Percentiles rank a stretch among this genome's conserved stretches.
These are phyloP conservation scores for Lepidium africanum DNA, from an alignment of 345 rosid genomes.

Conservation along the genomic window DNA sequence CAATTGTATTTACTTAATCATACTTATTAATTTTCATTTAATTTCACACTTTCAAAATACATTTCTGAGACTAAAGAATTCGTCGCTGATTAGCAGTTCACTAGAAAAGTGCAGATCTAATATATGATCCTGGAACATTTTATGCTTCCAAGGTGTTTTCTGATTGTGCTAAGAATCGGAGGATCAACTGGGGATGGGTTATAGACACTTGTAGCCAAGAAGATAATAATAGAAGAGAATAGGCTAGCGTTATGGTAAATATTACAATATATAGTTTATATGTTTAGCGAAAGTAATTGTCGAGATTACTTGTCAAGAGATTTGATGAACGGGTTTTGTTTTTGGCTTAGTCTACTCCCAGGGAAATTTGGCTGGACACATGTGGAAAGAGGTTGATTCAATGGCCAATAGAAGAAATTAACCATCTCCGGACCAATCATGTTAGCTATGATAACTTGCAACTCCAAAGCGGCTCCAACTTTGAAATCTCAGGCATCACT, in stretches of 20 bases:
- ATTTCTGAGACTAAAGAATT: slow-evolving; percentile 31
- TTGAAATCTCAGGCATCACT: slow-evolving; percentile 43
- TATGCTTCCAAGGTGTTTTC: slow-evolving; percentile 63
- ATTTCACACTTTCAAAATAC: too few relatives aligned
- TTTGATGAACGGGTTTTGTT: neutral
- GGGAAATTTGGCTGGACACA: slow-evolving; percentile 44
- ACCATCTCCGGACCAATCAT: slow-evolving; percentile 28
- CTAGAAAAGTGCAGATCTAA: slow-evolving; percentile 34
- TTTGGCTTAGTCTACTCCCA: slow-evolving; percentile 38
- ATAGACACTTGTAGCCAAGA: slow-evolving; percentile 48
- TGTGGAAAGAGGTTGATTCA: slow-evolving; percentile 52
- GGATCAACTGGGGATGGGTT: slow-evolving; percentile 53
- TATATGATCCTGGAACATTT: slow-evolving; percentile 53
- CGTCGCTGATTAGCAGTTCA: slow-evolving; percentile 31
- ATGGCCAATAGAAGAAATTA: slow-evolving; percentile 59
- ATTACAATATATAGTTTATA: neutral
- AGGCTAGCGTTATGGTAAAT: slow-evolving; percentile 58
- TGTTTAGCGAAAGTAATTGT: neutral
- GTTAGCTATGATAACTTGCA: slow-evolving; percentile 18
- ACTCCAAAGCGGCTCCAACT: slow-evolving; percentile 25
- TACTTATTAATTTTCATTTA: too few relatives aligned
- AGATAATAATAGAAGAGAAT: slow-evolving; percentile 35
- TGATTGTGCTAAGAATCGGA: slow-evolving; percentile 42
- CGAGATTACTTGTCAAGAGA: neutral
- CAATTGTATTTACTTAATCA: too few relatives aligned